phyloP scores from a whole-genome alignment of 805 yeast genomes.

The Barnettozyma botsteinii region DNA sequence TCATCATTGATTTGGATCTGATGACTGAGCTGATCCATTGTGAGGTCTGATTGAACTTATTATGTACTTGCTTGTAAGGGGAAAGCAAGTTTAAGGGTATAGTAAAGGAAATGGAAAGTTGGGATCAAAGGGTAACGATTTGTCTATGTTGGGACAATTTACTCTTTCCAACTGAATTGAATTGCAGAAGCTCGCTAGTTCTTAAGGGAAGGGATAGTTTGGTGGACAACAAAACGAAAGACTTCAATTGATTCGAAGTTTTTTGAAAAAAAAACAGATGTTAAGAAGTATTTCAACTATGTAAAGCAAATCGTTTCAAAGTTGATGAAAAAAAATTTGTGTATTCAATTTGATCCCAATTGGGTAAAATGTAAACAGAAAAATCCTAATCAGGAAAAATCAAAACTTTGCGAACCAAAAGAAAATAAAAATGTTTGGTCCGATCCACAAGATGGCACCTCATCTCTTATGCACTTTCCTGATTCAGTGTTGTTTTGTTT shows the following conservation, averaged over 20 bases:
- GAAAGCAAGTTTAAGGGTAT: too few species aligned
- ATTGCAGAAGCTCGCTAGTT: too few species aligned
- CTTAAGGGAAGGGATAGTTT: too few species aligned
- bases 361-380: conserved; percentile 17
- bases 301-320: too few species aligned
- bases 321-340: neutral
- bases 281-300: neutral
- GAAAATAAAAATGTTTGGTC: neutral
- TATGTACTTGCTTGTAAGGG: neutral
- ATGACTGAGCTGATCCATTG: conserved; percentile 11
- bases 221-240: too few species aligned
- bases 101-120: neutral
- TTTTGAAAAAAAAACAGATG: conserved; percentile 2
- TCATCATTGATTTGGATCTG: conserved; percentile 18
- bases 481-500: too few species aligned
- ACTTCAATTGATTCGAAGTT: too few species aligned
- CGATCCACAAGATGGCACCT: too few species aligned
- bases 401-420: conserved; percentile 5
- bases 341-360: conserved; percentile 11
- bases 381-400: conserved; percentile 12
- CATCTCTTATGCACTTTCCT: too few species aligned
- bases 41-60: neutral
- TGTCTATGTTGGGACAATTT: too few species aligned
- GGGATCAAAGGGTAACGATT: too few species aligned
- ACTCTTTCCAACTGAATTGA: too few species aligned